phyloP scores from a whole-genome alignment of 75 land plant genomes.

The Selaginella tamariscina region DNA sequence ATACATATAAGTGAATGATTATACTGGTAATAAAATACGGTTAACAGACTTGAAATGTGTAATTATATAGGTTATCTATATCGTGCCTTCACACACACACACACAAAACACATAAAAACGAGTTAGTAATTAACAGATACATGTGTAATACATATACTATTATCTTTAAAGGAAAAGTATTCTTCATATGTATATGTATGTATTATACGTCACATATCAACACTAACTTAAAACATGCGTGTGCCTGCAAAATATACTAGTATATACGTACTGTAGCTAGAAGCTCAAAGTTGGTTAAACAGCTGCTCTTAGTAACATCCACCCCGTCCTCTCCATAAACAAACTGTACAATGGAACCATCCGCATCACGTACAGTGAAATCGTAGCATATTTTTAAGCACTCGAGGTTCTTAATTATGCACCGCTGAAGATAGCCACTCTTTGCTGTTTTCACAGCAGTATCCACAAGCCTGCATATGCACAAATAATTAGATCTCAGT shows the following conservation, averaged over 20 bases:
- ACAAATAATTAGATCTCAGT: neutral
- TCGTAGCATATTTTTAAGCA: constrained; percentile 78
- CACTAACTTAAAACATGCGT: no score
- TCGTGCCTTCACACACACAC: no score
- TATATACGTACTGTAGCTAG: constrained; percentile 42
- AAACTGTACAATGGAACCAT: constrained; percentile 90
- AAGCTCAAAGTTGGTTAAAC: constrained; percentile 43
- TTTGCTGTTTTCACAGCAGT: constrained; percentile 95
- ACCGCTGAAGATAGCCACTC: constrained; percentile 92
- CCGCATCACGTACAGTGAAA: constrained; percentile 84
- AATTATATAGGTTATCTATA: no score
- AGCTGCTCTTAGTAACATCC: constrained; percentile 66
- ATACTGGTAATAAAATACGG: no score
- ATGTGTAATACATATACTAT: no score
- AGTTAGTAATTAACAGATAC: no score
- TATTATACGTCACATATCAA: no score
- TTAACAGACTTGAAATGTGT: no score
- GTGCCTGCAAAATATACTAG: neutral
- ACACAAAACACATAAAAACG: no score
- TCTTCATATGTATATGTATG: no score
- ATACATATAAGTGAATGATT: no score
- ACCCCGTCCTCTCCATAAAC: constrained; percentile 95
- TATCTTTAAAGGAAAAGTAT: no score
- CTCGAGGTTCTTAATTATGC: constrained; percentile 84
- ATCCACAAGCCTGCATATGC: constrained; percentile 63